Conservation (phyloP, 2,329 filamentous ascomycete species). For the Huntiella omanensis region DNA sequence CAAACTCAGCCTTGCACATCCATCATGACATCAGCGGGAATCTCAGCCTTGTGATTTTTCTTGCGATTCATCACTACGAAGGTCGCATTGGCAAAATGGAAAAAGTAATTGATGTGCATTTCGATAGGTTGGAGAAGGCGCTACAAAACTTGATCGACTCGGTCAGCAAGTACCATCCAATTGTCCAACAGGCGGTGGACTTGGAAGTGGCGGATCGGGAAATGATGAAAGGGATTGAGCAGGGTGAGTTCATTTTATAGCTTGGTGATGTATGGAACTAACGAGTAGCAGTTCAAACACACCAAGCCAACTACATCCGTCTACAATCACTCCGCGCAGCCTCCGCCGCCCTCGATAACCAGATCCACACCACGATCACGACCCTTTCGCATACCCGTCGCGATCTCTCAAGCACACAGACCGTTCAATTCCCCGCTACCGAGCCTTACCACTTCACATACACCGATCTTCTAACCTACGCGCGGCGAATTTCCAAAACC, state of each 20-base stretch:
- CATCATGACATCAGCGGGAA: background rate
- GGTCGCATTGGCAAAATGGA: constrained; percentile 47
- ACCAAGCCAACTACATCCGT: constrained; percentile 55
- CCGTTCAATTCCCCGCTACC: constrained; percentile 33
- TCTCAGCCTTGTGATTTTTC: background rate
- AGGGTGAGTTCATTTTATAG: constrained; percentile 26
- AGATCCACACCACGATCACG: constrained; percentile 52
- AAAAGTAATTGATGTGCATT: constrained; percentile 38
- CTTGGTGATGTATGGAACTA: background rate
- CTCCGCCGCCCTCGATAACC: constrained; percentile 45
- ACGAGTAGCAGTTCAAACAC: constrained; percentile 40
- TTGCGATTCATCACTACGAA: background rate
- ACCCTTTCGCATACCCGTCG: constrained; percentile 55
- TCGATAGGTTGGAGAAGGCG: constrained; percentile 47
- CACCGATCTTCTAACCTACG: constrained; percentile 57
- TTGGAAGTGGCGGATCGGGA: constrained; percentile 52
- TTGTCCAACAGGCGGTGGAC: constrained; percentile 44
- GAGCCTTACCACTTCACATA: constrained; percentile 43
- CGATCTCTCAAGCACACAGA: constrained; percentile 47
- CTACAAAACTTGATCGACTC: constrained; percentile 57
- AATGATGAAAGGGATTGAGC: constrained; percentile 44
- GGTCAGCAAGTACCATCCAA: constrained; percentile 66
- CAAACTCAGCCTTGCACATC: background rate
- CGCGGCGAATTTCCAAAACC: constrained; percentile 60
- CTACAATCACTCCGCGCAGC: constrained; percentile 50